Evolutionary conservation across 148 eudicot genomes (phyloP).

Genomic region (Fallopia convolvulus): DNA sequence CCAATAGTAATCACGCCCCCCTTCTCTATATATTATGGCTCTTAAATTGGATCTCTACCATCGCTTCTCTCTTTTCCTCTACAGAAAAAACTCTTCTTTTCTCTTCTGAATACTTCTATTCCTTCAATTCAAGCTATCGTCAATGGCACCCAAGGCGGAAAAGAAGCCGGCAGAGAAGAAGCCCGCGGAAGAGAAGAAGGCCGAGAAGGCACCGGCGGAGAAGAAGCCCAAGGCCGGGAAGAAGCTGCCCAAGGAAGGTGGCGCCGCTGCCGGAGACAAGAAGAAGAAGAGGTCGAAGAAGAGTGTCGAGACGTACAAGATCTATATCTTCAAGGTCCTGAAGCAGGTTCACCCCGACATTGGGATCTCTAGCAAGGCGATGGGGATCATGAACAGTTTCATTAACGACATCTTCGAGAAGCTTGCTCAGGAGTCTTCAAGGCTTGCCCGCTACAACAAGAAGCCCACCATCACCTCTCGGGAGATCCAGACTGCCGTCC

Average conservation of each 20-base stretch:
- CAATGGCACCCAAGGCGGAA: too few species aligned
- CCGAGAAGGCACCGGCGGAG: slow-evolving; percentile 26
- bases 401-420: slow-evolving; percentile 17
- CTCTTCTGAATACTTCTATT: too few species aligned
- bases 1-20: background rate
- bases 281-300: slow-evolving; percentile 14
- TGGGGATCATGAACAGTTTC: slow-evolving; percentile 15
- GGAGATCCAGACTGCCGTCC: slow-evolving; percentile 12
- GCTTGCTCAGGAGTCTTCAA: slow-evolving; percentile 11
- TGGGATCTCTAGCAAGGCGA: slow-evolving; percentile 14
- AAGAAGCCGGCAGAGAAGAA: too few species aligned
- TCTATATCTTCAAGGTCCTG: slow-evolving; percentile 15
- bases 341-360: slow-evolving; percentile 17
- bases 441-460: slow-evolving; percentile 9
- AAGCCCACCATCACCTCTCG: slow-evolving; percentile 10
- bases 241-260: slow-evolving; percentile 34
- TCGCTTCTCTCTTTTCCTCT: too few species aligned
- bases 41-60: background rate
- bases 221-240: slow-evolving; percentile 47
- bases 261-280: slow-evolving; percentile 19
- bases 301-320: slow-evolving; percentile 14
- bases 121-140: too few species aligned
- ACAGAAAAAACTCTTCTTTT: too few species aligned
- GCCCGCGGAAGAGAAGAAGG: background rate
- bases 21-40: background rate